Evolutionary conservation across 169 alveolate species (phyloP).

Genomic region (Plasmodium cynomolgi): DNA sequence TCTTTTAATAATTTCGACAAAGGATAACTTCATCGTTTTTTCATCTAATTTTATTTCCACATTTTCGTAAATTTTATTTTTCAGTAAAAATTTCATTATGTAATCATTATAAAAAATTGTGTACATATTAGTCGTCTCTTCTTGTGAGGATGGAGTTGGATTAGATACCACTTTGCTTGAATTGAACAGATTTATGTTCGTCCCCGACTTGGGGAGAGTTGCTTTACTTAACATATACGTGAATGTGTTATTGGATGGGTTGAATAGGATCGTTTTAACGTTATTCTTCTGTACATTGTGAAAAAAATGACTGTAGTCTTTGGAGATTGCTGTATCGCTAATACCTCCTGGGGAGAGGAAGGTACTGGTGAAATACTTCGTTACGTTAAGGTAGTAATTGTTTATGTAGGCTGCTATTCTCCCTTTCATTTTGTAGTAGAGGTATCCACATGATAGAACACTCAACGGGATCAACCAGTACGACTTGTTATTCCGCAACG

Average conservation of each 20-base stretch:
- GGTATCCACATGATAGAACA: slow-evolving; percentile 7
- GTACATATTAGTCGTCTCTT: background rate
- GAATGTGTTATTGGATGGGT: slow-evolving; percentile 47
- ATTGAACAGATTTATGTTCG: background rate
- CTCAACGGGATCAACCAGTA: slow-evolving; percentile 69
- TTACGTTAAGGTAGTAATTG: background rate
- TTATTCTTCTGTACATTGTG: slow-evolving; percentile 50
- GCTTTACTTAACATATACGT: slow-evolving; percentile 11
- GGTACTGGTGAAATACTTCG: background rate
- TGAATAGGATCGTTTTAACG: slow-evolving; percentile 26
- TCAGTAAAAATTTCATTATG: slow-evolving; percentile 51
- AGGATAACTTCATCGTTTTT: background rate
- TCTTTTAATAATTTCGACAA: slow-evolving; percentile 10
- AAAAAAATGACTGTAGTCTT: slow-evolving; percentile 61
- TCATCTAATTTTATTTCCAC: slow-evolving; percentile 46
- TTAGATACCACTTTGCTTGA: background rate
- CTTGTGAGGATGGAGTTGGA: background rate
- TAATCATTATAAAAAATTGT: slow-evolving; percentile 54
- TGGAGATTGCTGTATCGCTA: background rate
- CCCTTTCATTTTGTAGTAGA: slow-evolving; percentile 40
- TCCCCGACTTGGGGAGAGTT: background rate
- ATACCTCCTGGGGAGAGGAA: background rate
- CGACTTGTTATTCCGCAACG: slow-evolving; percentile 9
- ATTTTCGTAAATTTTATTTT: slow-evolving; percentile 60
- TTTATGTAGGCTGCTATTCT: background rate